phyloP scores from a whole-genome alignment of 768 basidiomycete species.

The Suillus cothurnatus region DNA sequence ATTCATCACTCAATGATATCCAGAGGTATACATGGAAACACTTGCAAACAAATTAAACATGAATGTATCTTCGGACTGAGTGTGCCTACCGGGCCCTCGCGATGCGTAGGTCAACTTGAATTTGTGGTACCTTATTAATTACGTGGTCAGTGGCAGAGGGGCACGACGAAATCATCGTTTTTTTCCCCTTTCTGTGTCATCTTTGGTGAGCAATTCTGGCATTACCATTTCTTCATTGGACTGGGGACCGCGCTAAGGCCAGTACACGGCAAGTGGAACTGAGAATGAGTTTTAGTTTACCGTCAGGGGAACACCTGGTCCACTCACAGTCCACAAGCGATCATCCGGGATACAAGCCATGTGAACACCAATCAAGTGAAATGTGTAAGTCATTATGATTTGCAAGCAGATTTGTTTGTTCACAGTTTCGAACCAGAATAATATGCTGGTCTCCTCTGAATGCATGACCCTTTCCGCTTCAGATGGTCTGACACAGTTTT shows the following conservation, averaged over 20 bases:
- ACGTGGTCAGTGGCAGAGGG: not conserved
- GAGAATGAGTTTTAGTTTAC: conserved; percentile 8
- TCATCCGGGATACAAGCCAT: conserved; percentile 57
- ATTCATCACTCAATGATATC: conserved; percentile 8
- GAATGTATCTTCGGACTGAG: conserved; percentile 38
- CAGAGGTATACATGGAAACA: conserved; percentile 88
- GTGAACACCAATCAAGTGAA: conserved; percentile 37
- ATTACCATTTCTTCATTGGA: conserved; percentile 66
- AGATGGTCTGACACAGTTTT: not conserved
- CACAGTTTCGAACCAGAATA: conserved; percentile 40
- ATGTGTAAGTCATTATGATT: conserved; percentile 47
- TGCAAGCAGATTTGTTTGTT: not conserved
- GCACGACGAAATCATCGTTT: conserved; percentile 19
- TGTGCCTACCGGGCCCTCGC: not conserved
- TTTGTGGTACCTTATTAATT: not conserved
- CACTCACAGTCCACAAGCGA: conserved; percentile 79
- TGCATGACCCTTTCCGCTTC: conserved; percentile 22
- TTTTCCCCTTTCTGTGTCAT: conserved; percentile 38
- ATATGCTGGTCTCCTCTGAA: conserved; percentile 55
- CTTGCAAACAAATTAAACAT: conserved; percentile 80
- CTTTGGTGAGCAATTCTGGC: conserved; percentile 57
- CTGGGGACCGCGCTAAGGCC: conserved; percentile 60
- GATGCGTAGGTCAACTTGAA: not conserved
- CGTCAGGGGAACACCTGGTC: not conserved
- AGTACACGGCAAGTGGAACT: conserved; percentile 79